These are phyloP conservation scores for Artemisia annua DNA, from an alignment of 129 eudicot genomes.

Conservation along the genomic window DNA sequence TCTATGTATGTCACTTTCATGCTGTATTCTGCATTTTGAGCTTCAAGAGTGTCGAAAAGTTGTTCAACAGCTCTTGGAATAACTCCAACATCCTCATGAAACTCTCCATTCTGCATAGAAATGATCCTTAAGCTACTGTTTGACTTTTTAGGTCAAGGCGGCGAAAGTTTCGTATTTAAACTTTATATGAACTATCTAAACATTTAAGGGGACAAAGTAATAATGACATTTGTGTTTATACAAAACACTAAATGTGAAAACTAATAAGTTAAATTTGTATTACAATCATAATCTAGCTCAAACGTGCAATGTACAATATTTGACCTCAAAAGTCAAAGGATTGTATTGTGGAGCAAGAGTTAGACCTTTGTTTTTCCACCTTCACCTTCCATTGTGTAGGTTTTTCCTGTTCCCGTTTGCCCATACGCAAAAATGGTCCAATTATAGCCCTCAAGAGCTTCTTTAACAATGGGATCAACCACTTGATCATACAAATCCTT, in stretches of 20 bases:
- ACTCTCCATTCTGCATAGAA: slow-evolving; percentile 45
- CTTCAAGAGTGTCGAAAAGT: slow-evolving; percentile 49
- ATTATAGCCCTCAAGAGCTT: slow-evolving; percentile 64
- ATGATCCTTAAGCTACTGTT: slow-evolving; percentile 2
- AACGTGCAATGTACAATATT: not conserved
- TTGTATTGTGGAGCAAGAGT: not conserved
- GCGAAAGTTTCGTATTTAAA: not conserved
- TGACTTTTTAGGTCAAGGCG: slow-evolving; percentile 12
- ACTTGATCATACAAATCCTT: slow-evolving; percentile 60
- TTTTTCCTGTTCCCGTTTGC: slow-evolving; percentile 72
- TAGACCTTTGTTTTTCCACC: slow-evolving; percentile 59
- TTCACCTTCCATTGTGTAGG: slow-evolving; percentile 70
- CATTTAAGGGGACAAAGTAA: slow-evolving; percentile 2
- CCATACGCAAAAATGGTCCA: slow-evolving; percentile 74
- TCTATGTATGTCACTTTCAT: slow-evolving; percentile 59
- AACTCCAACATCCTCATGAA: slow-evolving; percentile 63
- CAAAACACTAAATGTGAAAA: not conserved
- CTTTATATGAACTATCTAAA: slow-evolving; percentile 3
- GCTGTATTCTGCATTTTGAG: slow-evolving; percentile 54
- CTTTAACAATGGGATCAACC: slow-evolving; percentile 52
- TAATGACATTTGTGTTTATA: not conserved
- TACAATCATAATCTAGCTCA: not conserved
- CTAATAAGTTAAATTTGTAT: not conserved
- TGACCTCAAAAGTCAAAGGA: slow-evolving; percentile 16
- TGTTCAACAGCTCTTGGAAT: slow-evolving; percentile 62